These are phyloP conservation scores for Daldinia vernicosa DNA, from an alignment of 495 filamentous ascomycete genomes.

Conservation along the genomic window DNA sequence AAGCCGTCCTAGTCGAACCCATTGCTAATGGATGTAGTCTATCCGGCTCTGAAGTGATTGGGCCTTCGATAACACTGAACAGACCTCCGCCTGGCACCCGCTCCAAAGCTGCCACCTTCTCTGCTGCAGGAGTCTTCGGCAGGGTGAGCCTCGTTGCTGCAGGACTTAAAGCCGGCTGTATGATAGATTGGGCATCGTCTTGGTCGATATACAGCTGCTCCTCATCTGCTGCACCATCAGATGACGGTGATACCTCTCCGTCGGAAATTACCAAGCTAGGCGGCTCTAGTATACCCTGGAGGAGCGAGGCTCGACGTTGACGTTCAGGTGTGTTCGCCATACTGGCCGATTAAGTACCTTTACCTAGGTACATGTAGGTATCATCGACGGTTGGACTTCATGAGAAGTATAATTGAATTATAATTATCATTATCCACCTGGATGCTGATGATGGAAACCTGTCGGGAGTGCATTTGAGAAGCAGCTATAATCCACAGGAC, in stretches of 20 bases:
- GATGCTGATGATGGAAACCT: constrained; percentile 2
- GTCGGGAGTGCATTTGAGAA: constrained; percentile 22
- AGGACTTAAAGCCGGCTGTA: constrained; percentile 80
- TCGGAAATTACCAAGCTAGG: constrained; percentile 30
- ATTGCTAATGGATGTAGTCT: constrained; percentile 11
- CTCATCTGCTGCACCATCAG: constrained; percentile 47
- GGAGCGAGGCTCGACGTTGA: constrained; percentile 6
- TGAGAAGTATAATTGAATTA: constrained; percentile 12
- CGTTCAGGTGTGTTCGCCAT: constrained; percentile 30
- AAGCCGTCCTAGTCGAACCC: constrained; percentile 12
- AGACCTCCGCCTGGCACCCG: constrained; percentile 60
- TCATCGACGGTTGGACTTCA: constrained; percentile 24
- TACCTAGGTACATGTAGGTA: constrained; percentile 5
- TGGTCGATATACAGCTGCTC: constrained; percentile 52
- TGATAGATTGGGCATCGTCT: constrained; percentile 69
- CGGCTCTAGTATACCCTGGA: constrained; percentile 22
- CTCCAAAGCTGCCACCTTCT: constrained; percentile 77
- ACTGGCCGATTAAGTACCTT: constrained; percentile 16
- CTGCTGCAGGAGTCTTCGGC: constrained; percentile 74
- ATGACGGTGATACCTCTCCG: constrained; percentile 39
- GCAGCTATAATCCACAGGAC: constrained; percentile 10
- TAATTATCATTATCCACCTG: constrained; percentile 16
- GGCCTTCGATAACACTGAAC: constrained; percentile 51
- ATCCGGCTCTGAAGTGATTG: constrained; percentile 17
- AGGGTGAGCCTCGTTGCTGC: constrained; percentile 76